Conservation (phyloP, 768 basidiomycete species). For the Hygrophoropsis aurantiaca region DNA sequence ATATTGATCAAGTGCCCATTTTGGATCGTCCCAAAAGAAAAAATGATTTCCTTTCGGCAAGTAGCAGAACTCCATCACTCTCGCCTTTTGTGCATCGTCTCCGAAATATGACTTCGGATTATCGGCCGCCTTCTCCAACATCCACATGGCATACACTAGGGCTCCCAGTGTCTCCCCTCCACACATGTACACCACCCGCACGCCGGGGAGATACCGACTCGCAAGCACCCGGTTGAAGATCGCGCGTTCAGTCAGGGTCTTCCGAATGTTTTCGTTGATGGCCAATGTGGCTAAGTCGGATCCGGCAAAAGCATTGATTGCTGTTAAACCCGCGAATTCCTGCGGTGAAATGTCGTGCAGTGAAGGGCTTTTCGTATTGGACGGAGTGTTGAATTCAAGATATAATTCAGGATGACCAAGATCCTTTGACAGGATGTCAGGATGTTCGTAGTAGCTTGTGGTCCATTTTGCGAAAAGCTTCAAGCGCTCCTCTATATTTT, state of each 20-base stretch:
- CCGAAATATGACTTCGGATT: constrained; percentile 1
- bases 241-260: constrained; percentile 1
- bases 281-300: background rate
- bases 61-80: background rate
- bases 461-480: constrained; percentile 2
- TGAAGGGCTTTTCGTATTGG: background rate
- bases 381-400: constrained; percentile 1
- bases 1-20: constrained; percentile 4
- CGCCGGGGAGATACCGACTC: constrained; percentile 1
- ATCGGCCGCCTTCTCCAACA: background rate
- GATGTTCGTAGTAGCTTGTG: background rate
- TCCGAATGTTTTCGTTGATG: background rate
- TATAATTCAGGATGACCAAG: background rate
- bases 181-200: constrained; percentile 5
- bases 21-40: constrained; percentile 4
- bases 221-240: constrained; percentile 6
- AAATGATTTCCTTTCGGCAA: constrained; percentile 7
- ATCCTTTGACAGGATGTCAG: background rate
- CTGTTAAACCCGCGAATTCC: constrained; percentile 1
- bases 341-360: constrained; percentile 1
- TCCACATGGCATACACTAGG: background rate
- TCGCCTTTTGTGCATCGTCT: constrained; percentile 4
- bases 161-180: background rate
- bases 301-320: constrained; percentile 1
- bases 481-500: background rate